phyloP scores from a whole-genome alignment of 257 asterid species.

The Petrea volubilis region DNA sequence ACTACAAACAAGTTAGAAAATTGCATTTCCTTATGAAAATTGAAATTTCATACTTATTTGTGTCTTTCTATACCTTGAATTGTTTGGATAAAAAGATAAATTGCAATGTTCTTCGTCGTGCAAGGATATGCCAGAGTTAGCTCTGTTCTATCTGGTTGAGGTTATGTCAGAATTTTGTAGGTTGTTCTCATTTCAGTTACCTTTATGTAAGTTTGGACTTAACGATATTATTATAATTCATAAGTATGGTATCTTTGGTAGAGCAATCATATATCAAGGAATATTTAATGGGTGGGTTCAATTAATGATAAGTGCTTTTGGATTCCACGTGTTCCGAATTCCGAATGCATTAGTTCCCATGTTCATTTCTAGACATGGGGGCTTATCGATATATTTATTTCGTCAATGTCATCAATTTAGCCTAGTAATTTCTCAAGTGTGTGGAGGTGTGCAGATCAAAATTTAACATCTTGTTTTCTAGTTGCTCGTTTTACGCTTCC shows the following conservation, averaged over 20 bases:
- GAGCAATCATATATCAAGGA: not conserved
- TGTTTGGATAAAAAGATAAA: slow-evolving; percentile 3
- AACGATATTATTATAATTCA: not conserved
- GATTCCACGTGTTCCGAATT: slow-evolving; percentile 5
- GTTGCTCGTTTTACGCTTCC: not conserved
- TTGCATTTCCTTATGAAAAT: slow-evolving; percentile 2
- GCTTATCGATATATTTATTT: slow-evolving; percentile 9
- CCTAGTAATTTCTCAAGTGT: not conserved
- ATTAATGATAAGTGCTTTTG: not conserved
- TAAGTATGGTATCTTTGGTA: not conserved
- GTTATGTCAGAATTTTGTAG: not conserved
- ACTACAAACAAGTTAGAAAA: not conserved
- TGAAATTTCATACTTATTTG: not conserved
- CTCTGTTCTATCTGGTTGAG: slow-evolving; percentile 12
- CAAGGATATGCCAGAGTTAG: not conserved
- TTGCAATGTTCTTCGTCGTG: not conserved
- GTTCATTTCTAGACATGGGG: not conserved
- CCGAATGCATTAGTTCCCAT: not conserved
- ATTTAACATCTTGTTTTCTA: not conserved
- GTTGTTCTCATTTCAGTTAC: not conserved
- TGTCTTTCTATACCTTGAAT: not conserved
- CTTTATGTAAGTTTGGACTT: slow-evolving; percentile 1
- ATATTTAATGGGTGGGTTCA: not conserved
- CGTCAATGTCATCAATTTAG: slow-evolving; percentile 11
- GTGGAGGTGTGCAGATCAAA: not conserved